Evolutionary conservation across 1,139 yeast genomes (phyloP).

Genomic region (Fermentozyma sake): DNA sequence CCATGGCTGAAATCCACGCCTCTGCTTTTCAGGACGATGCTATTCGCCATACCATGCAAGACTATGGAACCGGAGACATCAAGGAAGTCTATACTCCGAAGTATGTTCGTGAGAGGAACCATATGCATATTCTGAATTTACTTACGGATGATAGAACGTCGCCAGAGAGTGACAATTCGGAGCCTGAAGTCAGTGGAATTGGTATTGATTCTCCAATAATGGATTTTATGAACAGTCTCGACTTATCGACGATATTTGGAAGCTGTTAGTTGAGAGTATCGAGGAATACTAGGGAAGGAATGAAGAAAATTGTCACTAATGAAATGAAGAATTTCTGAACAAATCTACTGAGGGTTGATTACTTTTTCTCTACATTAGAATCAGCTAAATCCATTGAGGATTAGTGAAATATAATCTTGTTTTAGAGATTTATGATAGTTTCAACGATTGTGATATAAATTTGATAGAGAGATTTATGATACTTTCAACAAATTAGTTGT

Average conservation of each 20-base stretch:
- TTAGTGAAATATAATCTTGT: too few relatives aligned
- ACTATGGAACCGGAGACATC: constrained; percentile 23
- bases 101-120: constrained; percentile 11
- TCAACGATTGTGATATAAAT: too few relatives aligned
- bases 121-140: constrained; percentile 15
- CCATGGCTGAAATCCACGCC: constrained; percentile 9
- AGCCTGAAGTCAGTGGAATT: constrained; percentile 1
- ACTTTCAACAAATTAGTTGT: too few relatives aligned
- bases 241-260: constrained; percentile 16
- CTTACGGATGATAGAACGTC: constrained; percentile 8
- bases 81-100: constrained; percentile 16
- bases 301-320: too few relatives aligned
- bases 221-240: constrained; percentile 17
- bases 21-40: constrained; percentile 15
- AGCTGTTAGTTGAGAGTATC: too few relatives aligned
- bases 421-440: too few relatives aligned
- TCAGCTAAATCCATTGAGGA: too few relatives aligned
- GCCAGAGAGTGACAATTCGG: background rate
- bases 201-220: constrained; percentile 13
- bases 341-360: too few relatives aligned
- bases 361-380: too few relatives aligned
- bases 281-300: too few relatives aligned
- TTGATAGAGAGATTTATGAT: too few relatives aligned
- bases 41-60: constrained; percentile 21
- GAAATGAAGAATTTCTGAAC: too few relatives aligned